phyloP scores from a whole-genome alignment of 192 early-diverging fungal species.

The Obelidium mucronatum region DNA sequence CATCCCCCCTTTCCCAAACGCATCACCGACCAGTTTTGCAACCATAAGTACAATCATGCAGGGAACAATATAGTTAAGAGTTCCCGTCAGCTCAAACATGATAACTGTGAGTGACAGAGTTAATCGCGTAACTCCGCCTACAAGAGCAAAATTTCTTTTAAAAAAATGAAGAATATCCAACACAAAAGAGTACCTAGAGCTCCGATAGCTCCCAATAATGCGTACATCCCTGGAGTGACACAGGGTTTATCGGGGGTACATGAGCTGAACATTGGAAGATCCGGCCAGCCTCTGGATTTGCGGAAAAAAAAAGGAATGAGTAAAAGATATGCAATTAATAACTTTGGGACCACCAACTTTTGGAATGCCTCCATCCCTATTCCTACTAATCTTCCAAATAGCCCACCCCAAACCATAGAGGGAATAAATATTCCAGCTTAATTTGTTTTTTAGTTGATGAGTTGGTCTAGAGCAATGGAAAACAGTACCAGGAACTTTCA shows the following conservation, averaged over 20 bases:
- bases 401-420: constrained; percentile 68
- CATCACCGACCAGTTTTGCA: constrained; percentile 63
- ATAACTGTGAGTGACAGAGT: constrained; percentile 77
- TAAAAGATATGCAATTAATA: background rate
- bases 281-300: constrained; percentile 40
- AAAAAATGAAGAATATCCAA: constrained; percentile 49
- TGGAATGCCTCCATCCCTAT: constrained; percentile 84
- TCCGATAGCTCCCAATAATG: constrained; percentile 92
- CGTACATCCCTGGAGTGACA: constrained; percentile 91
- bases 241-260: constrained; percentile 56
- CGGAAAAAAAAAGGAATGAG: background rate
- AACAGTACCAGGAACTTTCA: constrained; percentile 39
- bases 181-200: constrained; percentile 69
- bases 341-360: constrained; percentile 37
- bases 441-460: background rate
- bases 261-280: constrained; percentile 41
- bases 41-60: constrained; percentile 68
- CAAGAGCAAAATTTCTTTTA: constrained; percentile 21
- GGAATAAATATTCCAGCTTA: constrained; percentile 58
- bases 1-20: constrained; percentile 55
- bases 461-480: background rate
- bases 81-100: constrained; percentile 99
- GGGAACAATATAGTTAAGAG: constrained; percentile 92
- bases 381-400: constrained; percentile 92
- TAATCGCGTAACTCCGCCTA: constrained; percentile 45